Conservation (phyloP, 441 rosid genomes). For the Croton laevigatus region DNA sequence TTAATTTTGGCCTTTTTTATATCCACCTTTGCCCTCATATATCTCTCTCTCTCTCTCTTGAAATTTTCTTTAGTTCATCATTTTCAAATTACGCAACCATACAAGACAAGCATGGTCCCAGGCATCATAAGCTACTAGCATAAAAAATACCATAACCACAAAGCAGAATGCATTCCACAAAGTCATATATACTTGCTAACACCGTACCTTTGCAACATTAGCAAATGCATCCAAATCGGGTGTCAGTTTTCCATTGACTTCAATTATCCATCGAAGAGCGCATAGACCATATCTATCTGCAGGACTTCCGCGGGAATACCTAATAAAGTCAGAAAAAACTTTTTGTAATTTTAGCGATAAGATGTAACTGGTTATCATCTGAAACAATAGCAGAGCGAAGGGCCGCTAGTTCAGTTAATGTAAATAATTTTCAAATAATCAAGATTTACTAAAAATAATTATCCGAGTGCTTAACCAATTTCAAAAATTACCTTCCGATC, state of each 20-base stretch:
- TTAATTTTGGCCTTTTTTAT: no score
- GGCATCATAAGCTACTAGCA: not conserved
- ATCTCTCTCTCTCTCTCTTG: not conserved
- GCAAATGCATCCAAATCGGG: slow-evolving; percentile 79
- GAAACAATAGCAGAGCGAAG: not conserved
- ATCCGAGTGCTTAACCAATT: not conserved
- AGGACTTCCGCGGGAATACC: slow-evolving; percentile 95
- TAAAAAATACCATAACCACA: not conserved
- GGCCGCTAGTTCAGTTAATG: not conserved
- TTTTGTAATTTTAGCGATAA: not conserved
- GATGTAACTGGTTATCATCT: not conserved
- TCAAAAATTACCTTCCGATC: not conserved
- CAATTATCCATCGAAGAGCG: slow-evolving; percentile 92
- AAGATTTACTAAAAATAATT: no score
- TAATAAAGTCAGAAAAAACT: slow-evolving; percentile 26
- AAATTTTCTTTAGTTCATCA: not conserved
- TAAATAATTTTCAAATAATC: no score
- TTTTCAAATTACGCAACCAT: not conserved
- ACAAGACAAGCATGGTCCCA: not conserved
- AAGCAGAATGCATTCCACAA: not conserved
- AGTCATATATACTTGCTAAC: not conserved
- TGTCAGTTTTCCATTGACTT: slow-evolving; percentile 80
- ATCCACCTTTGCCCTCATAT: not conserved
- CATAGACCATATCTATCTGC: slow-evolving; percentile 78
- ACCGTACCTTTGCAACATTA: slow-evolving; percentile 67